Percentiles rank a stretch among this genome's conserved stretches.
Evolutionary conservation across 2,329 filamentous ascomycete genomes (phyloP).

Genomic region (Aureobasidium uvarum): DNA sequence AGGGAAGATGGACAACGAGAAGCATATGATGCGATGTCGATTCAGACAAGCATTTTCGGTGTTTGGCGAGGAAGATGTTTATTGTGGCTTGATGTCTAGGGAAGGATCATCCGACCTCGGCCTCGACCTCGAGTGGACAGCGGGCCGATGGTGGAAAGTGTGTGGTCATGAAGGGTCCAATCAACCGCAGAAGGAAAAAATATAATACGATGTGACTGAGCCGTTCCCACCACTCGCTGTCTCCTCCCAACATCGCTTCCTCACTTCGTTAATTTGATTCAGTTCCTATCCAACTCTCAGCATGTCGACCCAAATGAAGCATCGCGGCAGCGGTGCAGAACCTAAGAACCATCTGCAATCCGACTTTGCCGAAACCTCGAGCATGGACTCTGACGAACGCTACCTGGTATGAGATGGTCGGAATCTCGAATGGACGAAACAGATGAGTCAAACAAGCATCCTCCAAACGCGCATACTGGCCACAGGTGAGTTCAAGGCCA

Average conservation of each 20-base stretch:
- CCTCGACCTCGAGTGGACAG: background rate
- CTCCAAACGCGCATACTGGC: constrained; percentile 27
- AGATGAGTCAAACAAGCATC: constrained; percentile 28
- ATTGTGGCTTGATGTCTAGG: constrained; percentile 19
- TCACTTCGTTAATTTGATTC: background rate
- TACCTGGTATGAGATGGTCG: constrained; percentile 38
- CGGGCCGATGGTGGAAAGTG: constrained; percentile 19
- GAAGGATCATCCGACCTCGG: constrained; percentile 21
- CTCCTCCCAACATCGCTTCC: constrained; percentile 12
- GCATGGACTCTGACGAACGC: constrained; percentile 40
- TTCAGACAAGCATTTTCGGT: constrained; percentile 1
- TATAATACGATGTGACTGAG: constrained; percentile 21
- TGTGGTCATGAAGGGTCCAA: constrained; percentile 16
- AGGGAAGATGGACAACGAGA: background rate
- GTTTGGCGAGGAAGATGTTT: background rate
- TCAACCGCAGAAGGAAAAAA: constrained; percentile 5
- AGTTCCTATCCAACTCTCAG: background rate
- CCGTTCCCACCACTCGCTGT: constrained; percentile 18
- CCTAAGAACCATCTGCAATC: constrained; percentile 38
- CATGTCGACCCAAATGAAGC: constrained; percentile 20
- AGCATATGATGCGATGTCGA: background rate
- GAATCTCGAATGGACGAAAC: constrained; percentile 30
- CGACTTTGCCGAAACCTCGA: constrained; percentile 37
- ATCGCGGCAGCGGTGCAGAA: constrained; percentile 28
- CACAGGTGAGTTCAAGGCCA: constrained; percentile 35